Conservation (phyloP, 2,329 filamentous ascomycete genomes). For the Dichotomopilus funicola region DNA sequence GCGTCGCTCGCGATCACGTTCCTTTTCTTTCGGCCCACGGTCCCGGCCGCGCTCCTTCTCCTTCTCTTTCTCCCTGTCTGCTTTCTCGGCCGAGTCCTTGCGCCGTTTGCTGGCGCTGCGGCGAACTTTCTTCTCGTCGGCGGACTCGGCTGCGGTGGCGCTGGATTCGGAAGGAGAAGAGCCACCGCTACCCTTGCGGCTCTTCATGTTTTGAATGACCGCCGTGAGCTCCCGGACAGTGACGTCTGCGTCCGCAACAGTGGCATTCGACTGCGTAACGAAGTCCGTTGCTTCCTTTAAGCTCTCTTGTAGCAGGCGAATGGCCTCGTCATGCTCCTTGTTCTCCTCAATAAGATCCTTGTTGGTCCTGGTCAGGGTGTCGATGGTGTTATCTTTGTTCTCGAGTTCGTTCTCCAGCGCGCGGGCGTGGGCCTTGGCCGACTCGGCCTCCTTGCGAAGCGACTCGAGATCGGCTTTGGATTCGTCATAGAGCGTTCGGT, state of each 20-base stretch:
- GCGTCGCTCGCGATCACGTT: conserved; percentile 14
- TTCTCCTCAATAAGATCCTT: conserved; percentile 21
- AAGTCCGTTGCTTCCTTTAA: conserved; percentile 20
- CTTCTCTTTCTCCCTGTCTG: conserved; percentile 19
- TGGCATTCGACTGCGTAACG: no score
- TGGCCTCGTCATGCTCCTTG: conserved; percentile 16
- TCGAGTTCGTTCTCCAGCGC: conserved; percentile 23
- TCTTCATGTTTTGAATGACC: no score
- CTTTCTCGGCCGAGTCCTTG: conserved; percentile 18
- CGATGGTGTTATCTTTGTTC: conserved; percentile 25
- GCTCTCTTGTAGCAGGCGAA: conserved; percentile 12
- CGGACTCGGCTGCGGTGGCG: conserved; percentile 20
- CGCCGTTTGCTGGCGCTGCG: conserved; percentile 25
- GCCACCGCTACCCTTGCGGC: conserved; percentile 21
- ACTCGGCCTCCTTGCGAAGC: not conserved
- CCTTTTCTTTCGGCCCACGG: not conserved
- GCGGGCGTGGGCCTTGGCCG: not conserved
- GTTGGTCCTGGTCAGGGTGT: conserved; percentile 20
- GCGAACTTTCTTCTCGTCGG: conserved; percentile 24
- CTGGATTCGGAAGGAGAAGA: conserved; percentile 17
- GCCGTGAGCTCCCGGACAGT: no score
- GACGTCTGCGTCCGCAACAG: no score
- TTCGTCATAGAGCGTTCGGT: conserved; percentile 22
- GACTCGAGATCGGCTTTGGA: conserved; percentile 15
- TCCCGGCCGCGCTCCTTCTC: conserved; percentile 11